These are phyloP conservation scores for Fragosphaeria purpurea DNA, from an alignment of 2,329 filamentous ascomycete species.

Conservation along the genomic window DNA sequence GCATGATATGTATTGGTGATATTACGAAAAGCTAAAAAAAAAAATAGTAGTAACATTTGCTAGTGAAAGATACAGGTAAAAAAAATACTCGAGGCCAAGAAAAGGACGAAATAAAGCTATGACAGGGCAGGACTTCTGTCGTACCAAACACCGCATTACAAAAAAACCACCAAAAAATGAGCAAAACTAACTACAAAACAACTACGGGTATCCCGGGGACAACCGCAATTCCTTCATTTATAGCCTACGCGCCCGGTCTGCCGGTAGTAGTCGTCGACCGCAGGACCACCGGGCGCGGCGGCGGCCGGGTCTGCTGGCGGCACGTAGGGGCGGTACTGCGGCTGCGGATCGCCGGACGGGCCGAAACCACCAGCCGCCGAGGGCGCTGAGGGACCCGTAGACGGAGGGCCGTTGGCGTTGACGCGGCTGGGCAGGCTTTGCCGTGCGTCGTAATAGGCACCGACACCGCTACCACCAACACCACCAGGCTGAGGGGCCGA, in stretches of 20 bases:
- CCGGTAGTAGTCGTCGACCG: conserved; percentile 48
- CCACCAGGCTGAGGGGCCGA: conserved; percentile 26
- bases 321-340: conserved; percentile 52
- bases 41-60: neutral
- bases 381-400: conserved; percentile 6
- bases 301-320: conserved; percentile 30
- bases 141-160: too few species aligned
- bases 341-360: conserved; percentile 17
- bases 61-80: neutral
- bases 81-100: neutral
- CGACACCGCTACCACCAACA: conserved; percentile 1
- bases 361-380: neutral
- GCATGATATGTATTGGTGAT: too few species aligned
- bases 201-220: neutral
- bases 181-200: neutral
- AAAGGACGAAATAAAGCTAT: neutral
- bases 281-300: conserved; percentile 24
- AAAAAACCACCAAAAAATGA: neutral
- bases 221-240: neutral
- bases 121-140: neutral
- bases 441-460: conserved; percentile 31
- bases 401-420: neutral
- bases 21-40: neutral
- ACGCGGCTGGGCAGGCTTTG: conserved; percentile 31
- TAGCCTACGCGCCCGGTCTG: conserved; percentile 21